These are phyloP conservation scores for Moelleriella libera DNA, from an alignment of 2,329 filamentous ascomycete species.

Conservation along the genomic window DNA sequence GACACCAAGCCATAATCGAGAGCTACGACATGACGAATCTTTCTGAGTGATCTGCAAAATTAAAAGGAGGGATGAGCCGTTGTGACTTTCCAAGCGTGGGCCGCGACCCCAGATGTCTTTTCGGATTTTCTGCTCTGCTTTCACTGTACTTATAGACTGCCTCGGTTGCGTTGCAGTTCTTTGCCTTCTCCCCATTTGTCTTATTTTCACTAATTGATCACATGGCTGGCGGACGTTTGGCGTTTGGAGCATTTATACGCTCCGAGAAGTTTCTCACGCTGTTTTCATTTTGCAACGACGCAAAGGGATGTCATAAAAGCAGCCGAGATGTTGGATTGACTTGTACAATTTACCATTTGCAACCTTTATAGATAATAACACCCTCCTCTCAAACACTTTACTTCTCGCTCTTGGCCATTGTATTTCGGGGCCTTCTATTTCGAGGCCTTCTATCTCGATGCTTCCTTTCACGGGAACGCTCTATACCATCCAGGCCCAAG, in stretches of 20 bases:
- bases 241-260: constrained; percentile 38
- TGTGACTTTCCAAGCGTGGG: too few relatives aligned
- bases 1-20: constrained; percentile 49
- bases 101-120: too few relatives aligned
- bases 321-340: constrained; percentile 23
- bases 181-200: too few relatives aligned
- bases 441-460: too few relatives aligned
- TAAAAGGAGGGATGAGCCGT: too few relatives aligned
- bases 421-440: too few relatives aligned
- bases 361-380: constrained; percentile 31
- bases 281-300: constrained; percentile 24
- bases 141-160: too few relatives aligned
- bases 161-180: too few relatives aligned
- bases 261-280: constrained; percentile 23
- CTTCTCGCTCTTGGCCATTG: too few relatives aligned
- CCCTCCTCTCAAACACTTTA: constrained; percentile 25
- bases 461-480: neutral
- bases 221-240: constrained; percentile 27
- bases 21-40: too few relatives aligned
- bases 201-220: constrained; percentile 17
- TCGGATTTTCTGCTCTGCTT: too few relatives aligned
- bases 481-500: constrained; percentile 9
- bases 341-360: constrained; percentile 17
- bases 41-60: too few relatives aligned
- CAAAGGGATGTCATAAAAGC: constrained; percentile 26